Evolutionary conservation across 495 filamentous ascomycete species (phyloP).

Genomic region (Echria macrotheca): DNA sequence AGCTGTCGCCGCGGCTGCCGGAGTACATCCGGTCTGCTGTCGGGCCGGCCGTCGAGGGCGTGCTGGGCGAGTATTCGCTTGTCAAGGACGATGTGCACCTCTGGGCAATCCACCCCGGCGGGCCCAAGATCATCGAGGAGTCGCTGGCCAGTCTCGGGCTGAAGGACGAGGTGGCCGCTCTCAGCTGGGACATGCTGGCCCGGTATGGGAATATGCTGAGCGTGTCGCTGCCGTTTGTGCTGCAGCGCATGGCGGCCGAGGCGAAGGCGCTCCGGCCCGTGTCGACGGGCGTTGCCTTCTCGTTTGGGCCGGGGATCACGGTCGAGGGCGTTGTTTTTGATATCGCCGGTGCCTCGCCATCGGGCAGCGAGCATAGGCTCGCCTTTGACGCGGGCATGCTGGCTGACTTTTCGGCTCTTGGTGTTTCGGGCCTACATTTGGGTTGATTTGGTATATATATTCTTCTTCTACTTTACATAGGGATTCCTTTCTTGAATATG

Average conservation of each 20-base stretch:
- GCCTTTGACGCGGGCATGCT: too few relatives aligned
- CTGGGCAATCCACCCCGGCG: slow-evolving; percentile 4
- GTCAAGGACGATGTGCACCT: not conserved
- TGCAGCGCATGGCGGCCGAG: not conserved
- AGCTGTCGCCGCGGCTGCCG: not conserved
- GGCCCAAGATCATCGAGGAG: too few relatives aligned
- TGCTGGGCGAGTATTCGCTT: not conserved
- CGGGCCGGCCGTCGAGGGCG: not conserved
- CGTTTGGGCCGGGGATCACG: slow-evolving; percentile 3
- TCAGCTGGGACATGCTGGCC: slow-evolving; percentile 1
- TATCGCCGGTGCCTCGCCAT: too few relatives aligned
- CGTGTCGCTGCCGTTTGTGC: slow-evolving; percentile 5
- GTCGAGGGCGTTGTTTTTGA: slow-evolving; percentile 2
- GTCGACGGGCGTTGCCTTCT: not conserved
- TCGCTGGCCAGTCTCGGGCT: too few relatives aligned
- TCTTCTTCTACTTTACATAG: too few relatives aligned
- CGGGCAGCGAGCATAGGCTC: too few relatives aligned
- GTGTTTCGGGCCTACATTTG: too few relatives aligned
- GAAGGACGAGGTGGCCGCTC: too few relatives aligned
- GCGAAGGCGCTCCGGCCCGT: not conserved
- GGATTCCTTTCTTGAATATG: too few relatives aligned
- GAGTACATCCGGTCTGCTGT: not conserved
- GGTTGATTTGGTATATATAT: too few relatives aligned
- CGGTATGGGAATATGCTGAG: slow-evolving; percentile 3
- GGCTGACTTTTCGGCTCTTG: too few relatives aligned